These are phyloP conservation scores for Mucuna pruriens DNA, from an alignment of 306 rosid species.

Conservation along the genomic window DNA sequence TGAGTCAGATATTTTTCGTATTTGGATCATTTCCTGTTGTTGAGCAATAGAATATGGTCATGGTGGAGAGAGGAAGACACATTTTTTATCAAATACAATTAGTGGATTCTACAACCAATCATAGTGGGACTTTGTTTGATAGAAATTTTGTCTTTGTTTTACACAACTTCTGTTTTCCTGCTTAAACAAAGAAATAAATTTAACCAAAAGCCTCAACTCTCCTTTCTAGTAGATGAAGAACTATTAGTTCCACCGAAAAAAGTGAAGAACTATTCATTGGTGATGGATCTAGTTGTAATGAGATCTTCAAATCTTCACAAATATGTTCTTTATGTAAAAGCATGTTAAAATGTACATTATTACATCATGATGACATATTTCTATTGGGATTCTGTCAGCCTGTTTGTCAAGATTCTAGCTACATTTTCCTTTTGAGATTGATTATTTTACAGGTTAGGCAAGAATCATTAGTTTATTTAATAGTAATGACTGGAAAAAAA, in stretches of 20 bases:
- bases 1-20: neutral
- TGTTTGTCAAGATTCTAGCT: neutral
- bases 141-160: neutral
- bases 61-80: neutral
- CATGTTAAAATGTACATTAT: neutral
- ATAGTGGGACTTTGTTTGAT: neutral
- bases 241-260: constrained; percentile 3
- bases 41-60: neutral
- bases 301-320: neutral
- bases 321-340: neutral
- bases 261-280: constrained; percentile 2
- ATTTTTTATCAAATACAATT: neutral
- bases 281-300: constrained; percentile 1
- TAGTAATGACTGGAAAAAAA: neutral
- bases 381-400: neutral
- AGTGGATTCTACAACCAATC: neutral
- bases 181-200: constrained; percentile 18
- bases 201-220: neutral
- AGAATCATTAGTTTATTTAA: neutral
- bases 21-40: neutral
- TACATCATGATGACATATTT: neutral
- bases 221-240: neutral
- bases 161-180: neutral
- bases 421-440: neutral
- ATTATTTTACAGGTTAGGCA: neutral